These are phyloP conservation scores for Amoeboradix gromovi DNA, from an alignment of 371 early-diverging fungal genomes.

Conservation along the genomic window DNA sequence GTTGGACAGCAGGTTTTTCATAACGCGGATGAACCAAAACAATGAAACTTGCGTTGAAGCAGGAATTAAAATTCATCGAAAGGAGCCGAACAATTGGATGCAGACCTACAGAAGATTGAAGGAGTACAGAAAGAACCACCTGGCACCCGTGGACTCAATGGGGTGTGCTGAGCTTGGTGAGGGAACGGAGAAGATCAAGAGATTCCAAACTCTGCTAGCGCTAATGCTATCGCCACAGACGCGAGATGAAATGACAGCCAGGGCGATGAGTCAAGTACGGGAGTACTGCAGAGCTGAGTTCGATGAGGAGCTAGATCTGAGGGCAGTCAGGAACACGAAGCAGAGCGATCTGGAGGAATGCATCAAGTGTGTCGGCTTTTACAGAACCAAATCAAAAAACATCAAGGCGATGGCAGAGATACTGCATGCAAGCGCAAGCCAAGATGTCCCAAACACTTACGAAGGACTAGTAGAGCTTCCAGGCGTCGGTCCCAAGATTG, in stretches of 20 bases:
- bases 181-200: slow-evolving; percentile 18
- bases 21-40: too few relatives aligned
- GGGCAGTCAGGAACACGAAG: slow-evolving; percentile 7
- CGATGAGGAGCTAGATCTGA: slow-evolving; percentile 9
- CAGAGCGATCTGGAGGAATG: slow-evolving; percentile 29
- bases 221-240: slow-evolving; percentile 87
- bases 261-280: slow-evolving; percentile 34
- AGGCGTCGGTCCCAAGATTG: slow-evolving; percentile 96
- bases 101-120: not conserved
- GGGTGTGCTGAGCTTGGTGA: slow-evolving; percentile 60
- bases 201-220: slow-evolving; percentile 65
- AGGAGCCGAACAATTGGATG: too few relatives aligned
- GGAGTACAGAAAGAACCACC: not conserved
- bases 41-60: too few relatives aligned
- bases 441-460: slow-evolving; percentile 56
- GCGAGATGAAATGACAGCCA: slow-evolving; percentile 63
- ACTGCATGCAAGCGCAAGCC: slow-evolving; percentile 30
- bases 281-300: slow-evolving; percentile 21
- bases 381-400: slow-evolving; percentile 20
- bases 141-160: slow-evolving; percentile 80
- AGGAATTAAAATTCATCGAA: too few relatives aligned
- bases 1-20: too few relatives aligned
- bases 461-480: slow-evolving; percentile 36
- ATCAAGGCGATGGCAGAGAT: slow-evolving; percentile 44
- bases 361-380: slow-evolving; percentile 67